Conservation (phyloP, 371 early-diverging fungal genomes). For the Lichtheimia corymbifera region DNA sequence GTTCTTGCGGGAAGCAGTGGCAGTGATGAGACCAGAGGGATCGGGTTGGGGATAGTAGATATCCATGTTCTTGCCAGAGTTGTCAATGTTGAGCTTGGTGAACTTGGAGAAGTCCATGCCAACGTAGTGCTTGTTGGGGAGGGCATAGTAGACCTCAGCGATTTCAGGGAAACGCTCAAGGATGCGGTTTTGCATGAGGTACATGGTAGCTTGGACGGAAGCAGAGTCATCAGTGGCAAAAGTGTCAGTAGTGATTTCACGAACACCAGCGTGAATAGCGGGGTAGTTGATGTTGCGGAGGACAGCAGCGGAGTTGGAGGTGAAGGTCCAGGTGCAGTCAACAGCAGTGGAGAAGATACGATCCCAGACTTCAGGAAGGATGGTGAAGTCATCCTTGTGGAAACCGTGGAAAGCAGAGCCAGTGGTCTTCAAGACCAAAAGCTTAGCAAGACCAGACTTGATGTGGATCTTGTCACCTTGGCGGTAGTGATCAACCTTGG, state of each 20-base stretch:
- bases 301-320: conserved; percentile 28
- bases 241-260: conserved; percentile 62
- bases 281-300: conserved; percentile 57
- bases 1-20: conserved; percentile 65
- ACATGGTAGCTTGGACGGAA: conserved; percentile 75
- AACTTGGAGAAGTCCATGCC: conserved; percentile 75
- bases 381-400: conserved; percentile 76
- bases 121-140: conserved; percentile 88
- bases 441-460: conserved; percentile 64
- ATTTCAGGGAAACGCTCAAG: conserved; percentile 64
- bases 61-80: conserved; percentile 65
- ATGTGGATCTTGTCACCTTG: conserved; percentile 51
- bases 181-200: conserved; percentile 68
- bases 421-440: conserved; percentile 77
- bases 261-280: conserved; percentile 59
- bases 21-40: conserved; percentile 78
- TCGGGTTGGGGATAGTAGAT: conserved; percentile 80
- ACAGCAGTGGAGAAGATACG: conserved; percentile 82
- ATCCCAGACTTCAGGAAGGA: conserved; percentile 75
- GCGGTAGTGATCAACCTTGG: conserved; percentile 59
- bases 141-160: conserved; percentile 69
- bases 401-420: conserved; percentile 83
- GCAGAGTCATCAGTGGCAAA: conserved; percentile 76
- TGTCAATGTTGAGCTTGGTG: conserved; percentile 73
- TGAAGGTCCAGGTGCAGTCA: conserved; percentile 70